Evolutionary conservation across 1,284 basidiomycete genomes (phyloP), one percentile per base, ranked within the genome.

Genomic region (Prillingera fragicola): DNA sequence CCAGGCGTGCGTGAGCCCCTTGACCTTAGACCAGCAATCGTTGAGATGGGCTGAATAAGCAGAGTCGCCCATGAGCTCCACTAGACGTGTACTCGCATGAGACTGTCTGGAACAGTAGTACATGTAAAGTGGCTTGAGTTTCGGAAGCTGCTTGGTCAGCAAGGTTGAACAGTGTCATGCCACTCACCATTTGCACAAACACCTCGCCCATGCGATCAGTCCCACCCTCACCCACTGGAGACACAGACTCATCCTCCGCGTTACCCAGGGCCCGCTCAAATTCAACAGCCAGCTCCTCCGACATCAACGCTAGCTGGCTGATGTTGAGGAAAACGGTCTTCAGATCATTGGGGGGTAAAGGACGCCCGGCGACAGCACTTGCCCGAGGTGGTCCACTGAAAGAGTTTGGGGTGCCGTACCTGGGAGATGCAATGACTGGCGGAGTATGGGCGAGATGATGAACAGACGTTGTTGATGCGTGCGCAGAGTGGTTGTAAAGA

Each of bases 71-170:
- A 63, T 60, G 8, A 74, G 52, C 46, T 71, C 65, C 8, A 61
- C 73, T 18, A 89, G 77, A 50, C 86, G 85, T 17, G 79, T 74
- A 42, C 87, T 76, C 3, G 90, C 87, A 4, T 77, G 77, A 2
- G 85, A 78, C 63, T 95, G 90, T 31, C 83, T 80, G 4, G 87
- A 85, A 68, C 94, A 95, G 72, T 95, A 95, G 19, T 79, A 75
- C 61, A 81, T 84, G 70, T 91, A 95, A 14, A 84, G 78, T 5
- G 79, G 78, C 60, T 87, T 84, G 50, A 95, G 75, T 26, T 78
- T 75, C 8, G 87, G 81, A 35, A 88, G 81, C 84, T 90, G 59
- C 1, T 25, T 23, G 26, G 23, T 46, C 26, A 47, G 41, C 18
- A 29, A 37, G 32, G 34, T 10, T 71, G 23, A 28, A 28, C 38